These are phyloP conservation scores for Lasiosphaeriaceae sp. DNA, from an alignment of 495 filamentous ascomycete genomes.

Conservation along the genomic window DNA sequence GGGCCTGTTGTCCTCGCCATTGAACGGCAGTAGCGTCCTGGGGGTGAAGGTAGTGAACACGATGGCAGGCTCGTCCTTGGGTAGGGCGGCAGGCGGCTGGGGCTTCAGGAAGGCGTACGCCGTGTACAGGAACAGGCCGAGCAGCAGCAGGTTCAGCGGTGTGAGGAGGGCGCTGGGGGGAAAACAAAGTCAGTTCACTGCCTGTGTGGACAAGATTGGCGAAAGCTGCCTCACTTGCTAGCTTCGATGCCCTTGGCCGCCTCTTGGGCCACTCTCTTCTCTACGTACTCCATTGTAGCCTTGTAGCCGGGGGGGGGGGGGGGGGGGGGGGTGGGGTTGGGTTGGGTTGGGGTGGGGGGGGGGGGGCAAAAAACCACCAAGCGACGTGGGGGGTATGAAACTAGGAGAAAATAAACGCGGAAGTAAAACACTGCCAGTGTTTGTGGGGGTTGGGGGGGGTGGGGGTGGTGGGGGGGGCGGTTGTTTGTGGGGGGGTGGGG, in stretches of 20 bases:
- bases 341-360: too few species aligned
- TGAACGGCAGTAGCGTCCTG: constrained; percentile 78
- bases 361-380: too few species aligned
- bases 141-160: constrained; percentile 74
- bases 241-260: constrained; percentile 29
- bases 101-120: constrained; percentile 63
- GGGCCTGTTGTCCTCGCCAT: constrained; percentile 67
- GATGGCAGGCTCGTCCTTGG: constrained; percentile 66
- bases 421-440: too few species aligned
- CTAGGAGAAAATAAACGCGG: too few species aligned
- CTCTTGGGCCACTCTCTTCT: constrained; percentile 49
- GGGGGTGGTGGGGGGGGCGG: too few species aligned
- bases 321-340: too few species aligned
- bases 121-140: constrained; percentile 64
- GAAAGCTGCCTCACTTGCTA: constrained; percentile 16
- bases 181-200: background rate
- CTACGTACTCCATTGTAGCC: constrained; percentile 53
- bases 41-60: constrained; percentile 94
- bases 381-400: too few species aligned
- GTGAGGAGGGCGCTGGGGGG: constrained; percentile 60
- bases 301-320: background rate
- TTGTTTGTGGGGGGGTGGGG: too few species aligned
- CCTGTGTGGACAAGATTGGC: constrained; percentile 2
- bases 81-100: constrained; percentile 46
- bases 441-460: too few species aligned